Percentiles rank a stretch among this genome's conserved stretches.
Conservation (phyloP, 2,329 filamentous ascomycete species). For the Paracoccidioides brasiliensis region DNA sequence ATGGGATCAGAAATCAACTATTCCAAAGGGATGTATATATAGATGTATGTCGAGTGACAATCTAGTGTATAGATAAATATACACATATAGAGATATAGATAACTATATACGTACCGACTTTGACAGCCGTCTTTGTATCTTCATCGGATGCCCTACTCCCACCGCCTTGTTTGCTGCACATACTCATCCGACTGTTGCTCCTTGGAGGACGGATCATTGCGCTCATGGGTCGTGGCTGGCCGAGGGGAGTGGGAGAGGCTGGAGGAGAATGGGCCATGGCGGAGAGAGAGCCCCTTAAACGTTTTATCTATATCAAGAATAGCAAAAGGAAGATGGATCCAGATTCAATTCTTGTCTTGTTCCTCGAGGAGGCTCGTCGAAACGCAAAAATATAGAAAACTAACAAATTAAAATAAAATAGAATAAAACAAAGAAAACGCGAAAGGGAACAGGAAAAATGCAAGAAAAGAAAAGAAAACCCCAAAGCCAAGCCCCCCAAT, state of each 20-base stretch:
- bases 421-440: neutral
- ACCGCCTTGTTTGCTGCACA: constrained; percentile 55
- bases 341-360: neutral
- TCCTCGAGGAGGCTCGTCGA: neutral
- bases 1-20: neutral
- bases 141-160: constrained; percentile 74
- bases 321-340: too few relatives aligned
- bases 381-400: too few relatives aligned
- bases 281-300: neutral
- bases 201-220: constrained; percentile 63
- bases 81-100: neutral
- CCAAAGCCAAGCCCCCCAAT: neutral
- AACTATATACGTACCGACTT: constrained; percentile 66
- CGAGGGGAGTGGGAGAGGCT: constrained; percentile 43
- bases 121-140: constrained; percentile 79
- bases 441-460: neutral
- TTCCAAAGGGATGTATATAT: neutral
- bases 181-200: constrained; percentile 76
- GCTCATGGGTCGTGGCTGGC: constrained; percentile 59
- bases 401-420: too few relatives aligned
- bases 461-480: neutral
- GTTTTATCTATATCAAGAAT: neutral
- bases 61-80: neutral
- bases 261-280: constrained; percentile 58
- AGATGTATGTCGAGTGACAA: neutral